These are phyloP conservation scores for Candida ovalis DNA, from an alignment of 805 yeast species.

Conservation along the genomic window DNA sequence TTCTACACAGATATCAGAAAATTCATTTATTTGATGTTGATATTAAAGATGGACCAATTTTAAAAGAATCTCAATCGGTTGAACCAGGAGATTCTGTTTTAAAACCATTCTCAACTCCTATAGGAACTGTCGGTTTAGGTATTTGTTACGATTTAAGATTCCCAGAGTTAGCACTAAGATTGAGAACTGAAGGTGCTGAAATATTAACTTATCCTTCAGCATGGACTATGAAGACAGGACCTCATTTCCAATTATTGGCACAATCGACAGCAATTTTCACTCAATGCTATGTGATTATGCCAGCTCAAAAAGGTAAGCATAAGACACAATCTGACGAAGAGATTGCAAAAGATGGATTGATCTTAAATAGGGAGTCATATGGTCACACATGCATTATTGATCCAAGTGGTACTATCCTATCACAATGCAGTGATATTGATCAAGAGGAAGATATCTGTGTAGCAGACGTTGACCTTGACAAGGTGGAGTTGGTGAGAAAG, in stretches of 20 bases:
- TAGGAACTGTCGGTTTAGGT: slow-evolving; percentile 64
- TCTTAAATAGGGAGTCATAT: slow-evolving; percentile 61
- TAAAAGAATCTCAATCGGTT: slow-evolving; percentile 74
- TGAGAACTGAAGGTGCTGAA: slow-evolving; percentile 69
- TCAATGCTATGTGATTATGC: slow-evolving; percentile 82
- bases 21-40: slow-evolving; percentile 88
- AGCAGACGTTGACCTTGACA: slow-evolving; percentile 63
- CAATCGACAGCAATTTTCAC: slow-evolving; percentile 84
- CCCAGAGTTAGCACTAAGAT: slow-evolving; percentile 69
- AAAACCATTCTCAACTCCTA: slow-evolving; percentile 54
- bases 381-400: slow-evolving; percentile 87
- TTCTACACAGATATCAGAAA: slow-evolving; percentile 73
- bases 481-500: slow-evolving; percentile 47
- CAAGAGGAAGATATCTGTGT: slow-evolving; percentile 40
- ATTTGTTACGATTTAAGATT: slow-evolving; percentile 88
- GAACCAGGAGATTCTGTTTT: slow-evolving; percentile 65
- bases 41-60: slow-evolving; percentile 73
- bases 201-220: slow-evolving; percentile 85
- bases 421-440: slow-evolving; percentile 47
- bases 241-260: slow-evolving; percentile 84
- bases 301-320: slow-evolving; percentile 84
- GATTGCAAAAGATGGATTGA: slow-evolving; percentile 21
- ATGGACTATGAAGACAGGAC: slow-evolving; percentile 89
- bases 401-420: slow-evolving; percentile 84
- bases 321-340: slow-evolving; percentile 44